Base-by-base conservation (phyloP, 352 stramenopile species). In the Globisporangium orthogonon region DNA sequence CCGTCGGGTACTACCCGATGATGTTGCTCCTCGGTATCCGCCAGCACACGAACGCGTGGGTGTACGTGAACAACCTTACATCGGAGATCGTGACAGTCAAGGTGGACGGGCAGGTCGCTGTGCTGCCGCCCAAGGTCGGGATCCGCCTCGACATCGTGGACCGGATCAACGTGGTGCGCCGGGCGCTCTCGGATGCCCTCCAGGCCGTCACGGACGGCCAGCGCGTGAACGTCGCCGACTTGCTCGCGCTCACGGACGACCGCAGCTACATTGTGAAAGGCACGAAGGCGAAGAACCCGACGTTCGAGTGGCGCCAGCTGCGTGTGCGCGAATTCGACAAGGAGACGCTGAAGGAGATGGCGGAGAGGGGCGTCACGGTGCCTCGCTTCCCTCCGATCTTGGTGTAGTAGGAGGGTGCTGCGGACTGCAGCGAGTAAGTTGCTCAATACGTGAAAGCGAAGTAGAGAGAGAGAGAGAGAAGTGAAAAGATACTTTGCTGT, bases 1-100 rank as follows among this genome's bases (percentile, higher is more conserved):
- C 63, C 7, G 45, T 76, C 18, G 66, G 67, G 3, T 94, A 91
- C 60, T 86, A 86, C 29, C 70, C 82, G 10, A 75, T 85, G 30
- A 63, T 90, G 67, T 35, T 83, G 48, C 51, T 86, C 6, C 62
- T 83, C 30, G 70, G 69, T 53, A 72, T 72, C 39, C 70, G 69
- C 11, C 60, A 54, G 31, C 31, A 67, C 37, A 67, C 71, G 0
- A 90, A 87, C 55, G 82, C 91, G 58, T 89, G 83, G 66, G 48
- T 94, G 11, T 68, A 81, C 49, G 76, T 89, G 51, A 75, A 91
- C 52, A 43, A 54, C 7, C 23, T 31, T 23, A 62, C 61, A 23
- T 65, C 68, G 5, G 76, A 89, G 56, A 88, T 90, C 41, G 56
- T 88, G 28, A 62, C 74, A 7, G 63, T 90, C 40, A 86, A 88